phyloP scores from a whole-genome alignment of 2,329 filamentous ascomycete species.

The Exophiala phaeomuriformis region DNA sequence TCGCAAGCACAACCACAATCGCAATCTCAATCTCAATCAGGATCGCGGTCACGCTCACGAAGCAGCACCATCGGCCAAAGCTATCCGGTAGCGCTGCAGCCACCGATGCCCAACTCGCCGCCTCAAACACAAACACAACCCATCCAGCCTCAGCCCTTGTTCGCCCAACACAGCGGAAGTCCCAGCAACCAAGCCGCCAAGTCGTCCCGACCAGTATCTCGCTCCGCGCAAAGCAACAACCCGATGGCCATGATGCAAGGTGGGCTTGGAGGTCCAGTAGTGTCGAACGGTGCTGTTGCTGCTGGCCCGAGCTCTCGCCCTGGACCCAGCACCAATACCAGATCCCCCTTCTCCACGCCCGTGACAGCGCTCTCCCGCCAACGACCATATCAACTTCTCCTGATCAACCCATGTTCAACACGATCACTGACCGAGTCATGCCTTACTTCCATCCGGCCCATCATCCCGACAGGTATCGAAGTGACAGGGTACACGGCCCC shows the following conservation, averaged over 20 bases:
- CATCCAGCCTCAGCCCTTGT: slow-evolving; percentile 17
- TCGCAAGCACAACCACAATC: too few species aligned
- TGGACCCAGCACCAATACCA: slow-evolving; percentile 10
- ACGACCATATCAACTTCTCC: slow-evolving; percentile 34
- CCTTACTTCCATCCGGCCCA: slow-evolving; percentile 38
- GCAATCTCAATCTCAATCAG: too few species aligned
- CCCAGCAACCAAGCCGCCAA: not conserved
- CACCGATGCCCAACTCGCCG: slow-evolving; percentile 20
- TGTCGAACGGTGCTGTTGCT: not conserved
- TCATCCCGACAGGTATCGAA: slow-evolving; percentile 42
- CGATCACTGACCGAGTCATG: slow-evolving; percentile 44
- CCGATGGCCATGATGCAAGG: slow-evolving; percentile 5
- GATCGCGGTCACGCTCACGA: slow-evolving; percentile 17
- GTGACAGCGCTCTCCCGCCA: slow-evolving; percentile 22
- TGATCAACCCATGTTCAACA: slow-evolving; percentile 46
- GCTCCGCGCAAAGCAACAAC: not conserved
- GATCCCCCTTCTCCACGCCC: slow-evolving; percentile 25
- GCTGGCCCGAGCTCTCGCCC: slow-evolving; percentile 16
- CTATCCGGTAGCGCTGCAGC: slow-evolving; percentile 19
- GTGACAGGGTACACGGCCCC: slow-evolving; percentile 48
- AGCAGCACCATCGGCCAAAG: slow-evolving; percentile 25
- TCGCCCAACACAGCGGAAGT: slow-evolving; percentile 22
- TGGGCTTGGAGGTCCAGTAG: not conserved
- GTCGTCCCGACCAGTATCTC: slow-evolving; percentile 23
- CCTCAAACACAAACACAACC: slow-evolving; percentile 3